Base-by-base conservation (phyloP, 1,284 basidiomycete genomes). In the Cryptococcus jaspeensis region DNA sequence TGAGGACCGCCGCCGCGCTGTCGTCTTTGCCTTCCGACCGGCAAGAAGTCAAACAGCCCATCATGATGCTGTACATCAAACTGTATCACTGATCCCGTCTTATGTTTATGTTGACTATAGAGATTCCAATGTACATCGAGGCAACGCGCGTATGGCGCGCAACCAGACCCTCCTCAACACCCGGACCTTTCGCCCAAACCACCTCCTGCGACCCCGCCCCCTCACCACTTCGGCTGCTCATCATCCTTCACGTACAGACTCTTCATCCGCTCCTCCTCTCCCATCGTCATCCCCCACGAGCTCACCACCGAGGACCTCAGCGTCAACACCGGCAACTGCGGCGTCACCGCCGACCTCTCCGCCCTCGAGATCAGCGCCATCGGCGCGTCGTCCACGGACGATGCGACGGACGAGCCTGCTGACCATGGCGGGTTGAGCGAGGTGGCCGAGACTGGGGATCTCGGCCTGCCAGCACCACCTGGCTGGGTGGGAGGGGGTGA, bases 311-410 rank as follows among this genome's bases (percentile, higher is more conserved):
- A 44, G 16, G 40, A 52, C n/a, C 47, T 43, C 15, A 55, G 50
- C 1, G 49, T 36, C 9, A 58, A 41, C 6, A 59, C 43, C 2
- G 61, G 58, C 16, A 63, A 47, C 52, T 63, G 61, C 23, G 61
- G 61, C 15, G 58, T 63, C 18, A 62, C 55, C 18, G 55, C 58
- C 22, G 55, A 59, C 28, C 52, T 44, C 16, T 56, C 54, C 8
- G 46, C 25, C 5, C n/a, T 40, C 2, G 28, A n/a, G 6, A 53
- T 53, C 20, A 20, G 36, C n/a, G 44, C 49, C 11, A 25, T n/a
- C 11, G 49, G 18, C 5, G 13, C 42, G 6, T 51, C 45, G 23
- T 50, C 50, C 25, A 53, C 22, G 1, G 53, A 55, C 5, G 47
- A 50, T 11, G 35, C 12, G 13, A 41, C 28, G 23, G 50, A 53